phyloP scores from a whole-genome alignment of 768 basidiomycete genomes.

The Mycena chlorophos region DNA sequence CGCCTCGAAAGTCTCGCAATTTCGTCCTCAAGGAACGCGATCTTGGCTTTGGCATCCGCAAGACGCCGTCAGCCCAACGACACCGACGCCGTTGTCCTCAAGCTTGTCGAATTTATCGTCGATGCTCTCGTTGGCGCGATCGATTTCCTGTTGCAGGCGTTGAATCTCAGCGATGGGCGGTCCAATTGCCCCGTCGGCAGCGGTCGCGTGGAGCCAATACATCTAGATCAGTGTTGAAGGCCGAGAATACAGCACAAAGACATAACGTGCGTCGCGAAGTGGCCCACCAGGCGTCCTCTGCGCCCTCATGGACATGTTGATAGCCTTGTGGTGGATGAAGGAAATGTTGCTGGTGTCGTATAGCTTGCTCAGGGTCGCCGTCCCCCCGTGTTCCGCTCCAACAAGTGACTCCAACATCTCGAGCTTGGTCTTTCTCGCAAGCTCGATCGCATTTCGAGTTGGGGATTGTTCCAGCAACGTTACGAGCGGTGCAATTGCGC shows the following conservation, averaged over 20 bases:
- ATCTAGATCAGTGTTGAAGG: constrained; percentile 41
- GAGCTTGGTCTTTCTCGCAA: constrained; percentile 73
- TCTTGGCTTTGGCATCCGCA: constrained; percentile 65
- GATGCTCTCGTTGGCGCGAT: constrained; percentile 78
- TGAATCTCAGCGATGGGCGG: constrained; percentile 73
- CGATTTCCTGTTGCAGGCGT: constrained; percentile 73
- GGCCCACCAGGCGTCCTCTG: constrained; percentile 82
- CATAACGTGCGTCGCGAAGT: constrained; percentile 63
- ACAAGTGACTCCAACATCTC: constrained; percentile 72
- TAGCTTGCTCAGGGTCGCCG: constrained; percentile 58
- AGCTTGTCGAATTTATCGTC: constrained; percentile 88
- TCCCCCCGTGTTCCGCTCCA: constrained; percentile 65
- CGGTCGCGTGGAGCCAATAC: constrained; percentile 70
- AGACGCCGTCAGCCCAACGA: constrained; percentile 70
- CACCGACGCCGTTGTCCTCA: constrained; percentile 78
- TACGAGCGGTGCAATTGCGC: constrained; percentile 71
- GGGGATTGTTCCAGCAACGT: constrained; percentile 70
- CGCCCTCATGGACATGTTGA: constrained; percentile 65
- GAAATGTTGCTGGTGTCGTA: constrained; percentile 62
- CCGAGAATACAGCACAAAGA: neutral
- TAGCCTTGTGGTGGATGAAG: constrained; percentile 72
- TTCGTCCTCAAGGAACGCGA: constrained; percentile 64
- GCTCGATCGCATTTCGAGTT: constrained; percentile 74
- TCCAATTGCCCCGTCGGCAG: constrained; percentile 53
- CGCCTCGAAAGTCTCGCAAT: constrained; percentile 61